Base-by-base conservation (phyloP, 805 yeast species). In the Hanseniaspora lachancei region DNA sequence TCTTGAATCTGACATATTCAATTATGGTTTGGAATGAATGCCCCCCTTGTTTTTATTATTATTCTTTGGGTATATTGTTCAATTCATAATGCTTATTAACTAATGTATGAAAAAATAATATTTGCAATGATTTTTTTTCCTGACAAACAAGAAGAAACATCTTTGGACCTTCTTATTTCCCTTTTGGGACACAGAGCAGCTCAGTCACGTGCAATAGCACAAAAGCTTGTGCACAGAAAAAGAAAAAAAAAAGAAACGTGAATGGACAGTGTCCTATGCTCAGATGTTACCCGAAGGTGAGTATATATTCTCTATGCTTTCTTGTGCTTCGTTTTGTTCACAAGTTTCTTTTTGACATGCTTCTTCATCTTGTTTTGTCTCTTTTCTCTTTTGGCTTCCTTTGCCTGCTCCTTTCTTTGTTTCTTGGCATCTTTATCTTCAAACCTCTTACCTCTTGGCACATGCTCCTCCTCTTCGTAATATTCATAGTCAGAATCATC, bases 281-380 rank as follows among this genome's bases (percentile, higher is more conserved):
- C 75, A 9, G 74, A 61, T 46, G 20, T 41, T 21, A 32, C 10
- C n/a, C 27, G 6, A 7, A 42, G 8, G 3, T 9, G 27, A 42
- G 27, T 27, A 16, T 36, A 32, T 40, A 51, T 8, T 15, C 10
- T 16, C 47, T 29, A 44, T 9, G 41, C 70, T 61, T 71, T 68
- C 53, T 66, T 72, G 5, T 73, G 67, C 55, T 73, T 72, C 16
- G 79, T 73, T 61, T 79, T 79, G 61, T 78, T 82, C 12, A 85
- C 76, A 39, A 86, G 69, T 68, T 84, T 84, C 75, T 87, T 87
- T 72, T 87, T 87, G 35, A 84, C 69, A 68, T 82, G 84, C 66
- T 88, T 88, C 68, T 87, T 87, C 78, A 88, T 80, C 66, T 88
- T 88, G 7, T 79, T 80, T 63, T 84, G 80, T 57, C 96, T 76